Evolutionary conservation across 2,329 filamentous ascomycete genomes (phyloP), one percentile per base, ranked within the genome.

Genomic region (Hirsutella rhossiliensis): DNA sequence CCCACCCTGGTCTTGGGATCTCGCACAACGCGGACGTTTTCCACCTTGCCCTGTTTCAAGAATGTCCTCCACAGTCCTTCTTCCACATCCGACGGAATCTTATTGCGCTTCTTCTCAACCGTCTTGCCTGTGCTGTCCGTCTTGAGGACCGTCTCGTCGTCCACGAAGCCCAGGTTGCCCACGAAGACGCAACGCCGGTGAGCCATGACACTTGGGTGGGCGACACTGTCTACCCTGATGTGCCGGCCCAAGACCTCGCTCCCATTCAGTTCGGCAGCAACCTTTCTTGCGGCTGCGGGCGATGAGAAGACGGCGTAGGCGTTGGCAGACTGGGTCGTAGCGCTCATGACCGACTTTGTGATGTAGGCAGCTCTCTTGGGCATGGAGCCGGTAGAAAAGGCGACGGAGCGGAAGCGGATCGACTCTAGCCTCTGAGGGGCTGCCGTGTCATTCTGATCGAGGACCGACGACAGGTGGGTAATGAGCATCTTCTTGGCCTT

Each of bases 361-460:
- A 90, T 92, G 62, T 80, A 97, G 20, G 92, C 85, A n/a, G 90
- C 92, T 49, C 90, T 86, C 67, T 95, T 96, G 41, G 92, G 92
- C 45, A 96, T 75, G 15, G 80, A 71, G 31, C 72, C 76, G 27
- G 79, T 79, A 5, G 84, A 76, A 62, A 94, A 97, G 3, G 92
- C 85, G 13, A 88, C 87, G 8, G 90, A 97, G 46, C 92, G 86
- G 72, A 97, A 98, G 19, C 92, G 87, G 48, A 98, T 73, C 2
- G 89, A 95, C 60, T 95, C 86, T 38, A 98, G 71, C 56, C 85
- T 89, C 63, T 86, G 83, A 2, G 73, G 67, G 1, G 71, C 49
- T 68, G 68, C 53, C 67, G 68, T 53, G 61, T 72, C 53, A 61
- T 71, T 61, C 34, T 63, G 61, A 44, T 72, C 67, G 41, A 94